Conservation (phyloP, 306 rosid genomes). For the Quercus mongolica region DNA sequence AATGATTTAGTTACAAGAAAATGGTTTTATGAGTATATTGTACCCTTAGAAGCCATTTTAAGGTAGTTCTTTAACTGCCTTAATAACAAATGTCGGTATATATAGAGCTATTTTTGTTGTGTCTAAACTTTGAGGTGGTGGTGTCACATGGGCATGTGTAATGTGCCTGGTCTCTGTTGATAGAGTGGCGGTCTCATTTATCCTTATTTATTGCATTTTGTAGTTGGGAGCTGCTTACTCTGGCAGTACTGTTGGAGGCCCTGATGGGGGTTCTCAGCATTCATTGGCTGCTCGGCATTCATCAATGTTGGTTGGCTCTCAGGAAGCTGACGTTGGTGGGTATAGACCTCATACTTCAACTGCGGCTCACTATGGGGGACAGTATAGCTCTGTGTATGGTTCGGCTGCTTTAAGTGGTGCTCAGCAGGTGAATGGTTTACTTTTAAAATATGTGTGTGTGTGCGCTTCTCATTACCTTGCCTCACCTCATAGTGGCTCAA, state of each 20-base stretch:
- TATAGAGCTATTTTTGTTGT: background rate
- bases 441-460: no score
- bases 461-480: background rate
- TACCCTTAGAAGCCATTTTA: background rate
- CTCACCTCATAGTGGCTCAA: background rate
- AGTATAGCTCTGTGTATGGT: constrained; percentile 84
- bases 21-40: background rate
- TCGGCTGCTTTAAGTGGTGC: constrained; percentile 66
- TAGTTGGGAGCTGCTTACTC: constrained; percentile 72
- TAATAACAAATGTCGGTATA: background rate
- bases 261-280: constrained; percentile 62
- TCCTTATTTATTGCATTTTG: constrained; percentile 12
- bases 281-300: constrained; percentile 79
- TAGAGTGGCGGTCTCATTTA: constrained; percentile 9
- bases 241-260: constrained; percentile 74
- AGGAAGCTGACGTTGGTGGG: constrained; percentile 69
- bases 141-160: background rate
- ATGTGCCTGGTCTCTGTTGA: background rate
- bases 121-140: background rate
- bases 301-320: constrained; percentile 62
- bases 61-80: background rate
- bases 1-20: background rate
- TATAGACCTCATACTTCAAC: constrained; percentile 68
- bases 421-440: constrained; percentile 56
- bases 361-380: constrained; percentile 81